Evolutionary conservation across 2,329 filamentous ascomycete genomes (phyloP).

Genomic region (Aspergillus aculeatus): DNA sequence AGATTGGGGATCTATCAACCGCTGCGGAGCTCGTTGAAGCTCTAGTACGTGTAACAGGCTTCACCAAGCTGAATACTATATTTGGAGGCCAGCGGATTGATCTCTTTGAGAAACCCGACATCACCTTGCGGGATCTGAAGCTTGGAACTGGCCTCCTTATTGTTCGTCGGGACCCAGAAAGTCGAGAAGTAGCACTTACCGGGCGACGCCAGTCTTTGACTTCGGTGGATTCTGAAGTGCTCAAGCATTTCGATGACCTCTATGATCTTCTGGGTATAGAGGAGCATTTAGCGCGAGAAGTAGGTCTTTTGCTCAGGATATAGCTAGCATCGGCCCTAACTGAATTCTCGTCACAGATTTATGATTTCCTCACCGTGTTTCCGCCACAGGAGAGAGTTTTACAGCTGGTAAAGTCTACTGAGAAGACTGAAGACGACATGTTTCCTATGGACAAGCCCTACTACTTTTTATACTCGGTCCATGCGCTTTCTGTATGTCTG

Average conservation of each 20-base stretch:
- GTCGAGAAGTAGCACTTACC: conserved; percentile 32
- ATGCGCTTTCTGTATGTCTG: conserved; percentile 65
- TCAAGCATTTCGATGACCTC: conserved; percentile 78
- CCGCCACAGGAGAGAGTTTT: conserved; percentile 66
- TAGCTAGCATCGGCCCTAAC: neutral
- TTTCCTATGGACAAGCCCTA: conserved; percentile 70
- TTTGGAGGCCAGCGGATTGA: conserved; percentile 66
- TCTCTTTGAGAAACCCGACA: conserved; percentile 58
- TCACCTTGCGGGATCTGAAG: conserved; percentile 67
- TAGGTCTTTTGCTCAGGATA: conserved; percentile 35
- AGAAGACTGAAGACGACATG: conserved; percentile 57
- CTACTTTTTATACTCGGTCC: conserved; percentile 70
- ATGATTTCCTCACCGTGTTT: conserved; percentile 67
- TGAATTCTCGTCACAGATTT: conserved; percentile 52
- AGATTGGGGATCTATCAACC: conserved; percentile 70
- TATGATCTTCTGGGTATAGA: conserved; percentile 77
- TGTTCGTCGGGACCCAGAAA: conserved; percentile 58
- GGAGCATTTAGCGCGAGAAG: conserved; percentile 66
- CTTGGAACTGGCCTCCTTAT: conserved; percentile 65
- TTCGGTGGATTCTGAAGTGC: conserved; percentile 72
- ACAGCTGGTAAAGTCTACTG: conserved; percentile 56
- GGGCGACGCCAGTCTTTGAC: conserved; percentile 52
- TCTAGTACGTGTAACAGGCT: conserved; percentile 68
- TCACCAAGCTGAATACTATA: conserved; percentile 72
- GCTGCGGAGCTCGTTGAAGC: conserved; percentile 66